Evolutionary conservation across 2,329 filamentous ascomycete genomes (phyloP), one percentile per base, ranked within the genome.

Genomic region (Xylariales sp.): DNA sequence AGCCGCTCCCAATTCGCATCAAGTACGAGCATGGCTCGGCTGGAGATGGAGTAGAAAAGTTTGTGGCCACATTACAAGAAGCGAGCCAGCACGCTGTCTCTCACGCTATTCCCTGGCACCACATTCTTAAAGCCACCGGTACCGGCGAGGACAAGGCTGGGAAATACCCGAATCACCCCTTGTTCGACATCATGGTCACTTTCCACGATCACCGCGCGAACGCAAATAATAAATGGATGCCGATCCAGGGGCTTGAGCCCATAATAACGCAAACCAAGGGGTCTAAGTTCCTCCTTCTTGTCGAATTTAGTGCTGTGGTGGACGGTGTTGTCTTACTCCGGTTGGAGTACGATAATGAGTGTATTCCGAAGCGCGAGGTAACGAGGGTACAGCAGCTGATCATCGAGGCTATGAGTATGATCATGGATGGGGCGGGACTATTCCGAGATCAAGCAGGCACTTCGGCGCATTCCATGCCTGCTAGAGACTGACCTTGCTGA

Each of bases 101-200:
- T 18, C 57, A 18, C 36, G 63, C 45, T 12, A 46, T 65, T 34
- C 56, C 56, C 41, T 65, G 63, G 63, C 41, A 55, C 50, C 7
- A 12, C 3, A 53, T 60, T 12, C 34, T 54, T 16, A 34, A 64
- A 34, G 28, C 46, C 18, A 41, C 45, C 10, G 30, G 48, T 12
- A 12, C 48, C 39, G 58, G 53, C 5, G 14, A 53, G 23, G 58
- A 63, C 10, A 56, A 46, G 30, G 32, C 41, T 18, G 7, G n/a
- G 7, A 9, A 28, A 45, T 54, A 62, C 28, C 64, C 48, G 0
- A 59, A 63, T 28, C 58, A 67, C 41, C 53, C 59, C 1, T 36
- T 67, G 7, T 67, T 63, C 1, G 49, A 67, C 39, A 46, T 59
- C 12, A 67, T 67, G 54, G 59, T 63, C 5, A 63, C 61, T 14